Evolutionary conservation across 805 yeast genomes (phyloP).

Genomic region (Wickerhamiella cacticola): DNA sequence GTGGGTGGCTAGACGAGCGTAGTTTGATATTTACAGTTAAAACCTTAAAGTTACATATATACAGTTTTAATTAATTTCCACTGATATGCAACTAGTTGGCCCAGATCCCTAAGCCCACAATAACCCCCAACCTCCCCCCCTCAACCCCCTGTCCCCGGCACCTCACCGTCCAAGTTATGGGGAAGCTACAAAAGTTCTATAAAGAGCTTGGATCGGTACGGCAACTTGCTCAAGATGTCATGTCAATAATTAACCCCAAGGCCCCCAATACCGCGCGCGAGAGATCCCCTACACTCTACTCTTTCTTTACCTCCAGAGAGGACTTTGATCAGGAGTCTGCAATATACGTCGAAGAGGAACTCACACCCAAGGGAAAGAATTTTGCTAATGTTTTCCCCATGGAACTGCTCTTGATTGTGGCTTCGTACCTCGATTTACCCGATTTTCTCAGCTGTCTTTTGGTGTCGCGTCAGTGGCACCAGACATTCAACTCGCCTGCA

Average conservation of each 20-base stretch:
- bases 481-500: slow-evolving; percentile 13
- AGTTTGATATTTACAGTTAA: too few species aligned
- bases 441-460: slow-evolving; percentile 16
- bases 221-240: slow-evolving; percentile 1
- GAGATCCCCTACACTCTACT: slow-evolving; percentile 2
- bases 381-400: slow-evolving; percentile 17
- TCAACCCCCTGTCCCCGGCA: too few species aligned
- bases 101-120: too few species aligned
- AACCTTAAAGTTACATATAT: too few species aligned
- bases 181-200: neutral
- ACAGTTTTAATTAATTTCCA: too few species aligned
- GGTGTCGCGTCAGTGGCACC: slow-evolving; percentile 21
- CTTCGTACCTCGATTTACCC: slow-evolving; percentile 17
- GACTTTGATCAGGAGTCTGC: slow-evolving; percentile 10
- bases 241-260: neutral
- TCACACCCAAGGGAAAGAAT: slow-evolving; percentile 10
- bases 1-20: too few species aligned
- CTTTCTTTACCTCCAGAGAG: slow-evolving; percentile 2
- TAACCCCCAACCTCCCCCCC: too few species aligned
- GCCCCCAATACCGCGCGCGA: neutral
- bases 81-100: too few species aligned
- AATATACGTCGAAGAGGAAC: slow-evolving; percentile 1
- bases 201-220: slow-evolving; percentile 1
- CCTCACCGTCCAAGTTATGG: too few species aligned
- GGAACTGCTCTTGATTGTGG: slow-evolving; percentile 17